A percentile compares a stretch with the other conserved stretches of the same genome.
Evolutionary conservation across 208 protist genomes (phyloP).

Genomic region (Crithidia acanthocephali): DNA sequence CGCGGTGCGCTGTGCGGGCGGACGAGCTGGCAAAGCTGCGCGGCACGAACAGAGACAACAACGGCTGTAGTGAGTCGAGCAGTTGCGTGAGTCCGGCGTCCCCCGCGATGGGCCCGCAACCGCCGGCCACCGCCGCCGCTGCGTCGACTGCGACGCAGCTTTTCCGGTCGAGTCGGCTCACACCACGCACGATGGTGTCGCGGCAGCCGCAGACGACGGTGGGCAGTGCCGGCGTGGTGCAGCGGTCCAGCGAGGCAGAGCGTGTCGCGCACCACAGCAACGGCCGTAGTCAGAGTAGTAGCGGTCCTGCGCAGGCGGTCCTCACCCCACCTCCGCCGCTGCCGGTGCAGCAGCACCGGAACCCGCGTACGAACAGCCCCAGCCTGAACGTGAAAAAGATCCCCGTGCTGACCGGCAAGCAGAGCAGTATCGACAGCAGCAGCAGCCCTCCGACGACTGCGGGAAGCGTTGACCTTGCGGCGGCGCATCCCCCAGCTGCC

Average conservation of each 20-base stretch:
- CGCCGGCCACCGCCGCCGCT: not conserved
- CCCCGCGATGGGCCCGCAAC: not conserved
- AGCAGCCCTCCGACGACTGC: no score
- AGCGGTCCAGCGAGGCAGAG: constrained; percentile 7
- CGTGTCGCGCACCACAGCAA: not conserved
- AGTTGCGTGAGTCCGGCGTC: not conserved
- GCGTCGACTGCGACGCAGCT: not conserved
- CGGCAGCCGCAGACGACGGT: constrained; percentile 4
- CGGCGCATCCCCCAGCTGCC: no score
- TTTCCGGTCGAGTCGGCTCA: constrained; percentile 2
- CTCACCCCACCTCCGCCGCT: not conserved
- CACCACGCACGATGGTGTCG: constrained; percentile 14
- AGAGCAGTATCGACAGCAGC: not conserved
- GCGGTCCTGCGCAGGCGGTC: not conserved
- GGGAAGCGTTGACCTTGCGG: no score
- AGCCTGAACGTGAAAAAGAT: not conserved
- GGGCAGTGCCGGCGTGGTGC: not conserved
- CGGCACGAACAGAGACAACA: not conserved
- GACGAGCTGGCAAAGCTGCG: not conserved
- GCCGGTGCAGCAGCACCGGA: not conserved
- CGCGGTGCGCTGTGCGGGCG: constrained; percentile 8
- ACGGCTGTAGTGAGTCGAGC: no score
- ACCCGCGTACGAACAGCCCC: not conserved
- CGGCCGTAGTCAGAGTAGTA: no score
- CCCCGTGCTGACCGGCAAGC: not conserved